Conservation (phyloP, 257 asterid species). For the Solanum chmielewskii region DNA sequence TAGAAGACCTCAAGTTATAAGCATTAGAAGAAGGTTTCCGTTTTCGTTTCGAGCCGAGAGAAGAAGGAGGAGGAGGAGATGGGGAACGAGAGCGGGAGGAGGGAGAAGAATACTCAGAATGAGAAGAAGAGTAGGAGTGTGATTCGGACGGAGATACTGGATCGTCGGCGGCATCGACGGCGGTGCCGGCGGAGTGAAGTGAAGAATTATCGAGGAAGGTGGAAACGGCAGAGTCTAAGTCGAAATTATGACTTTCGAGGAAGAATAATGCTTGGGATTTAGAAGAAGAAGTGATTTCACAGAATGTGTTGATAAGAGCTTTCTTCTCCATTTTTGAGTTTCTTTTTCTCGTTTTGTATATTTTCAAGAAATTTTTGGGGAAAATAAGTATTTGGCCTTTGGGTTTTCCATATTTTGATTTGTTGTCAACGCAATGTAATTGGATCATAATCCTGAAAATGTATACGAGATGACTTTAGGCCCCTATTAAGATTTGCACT, state of each 20-base stretch:
- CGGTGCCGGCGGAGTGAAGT: not conserved
- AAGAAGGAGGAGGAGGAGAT: not conserved
- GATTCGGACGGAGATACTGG: not conserved
- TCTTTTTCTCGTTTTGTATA: too few species aligned
- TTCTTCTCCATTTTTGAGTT: slow-evolving; percentile 15
- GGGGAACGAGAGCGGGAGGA: slow-evolving; percentile 11
- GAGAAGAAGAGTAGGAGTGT: not conserved
- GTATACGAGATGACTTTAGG: too few species aligned
- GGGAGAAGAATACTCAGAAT: not conserved
- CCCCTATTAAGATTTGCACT: too few species aligned
- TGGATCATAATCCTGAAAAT: too few species aligned
- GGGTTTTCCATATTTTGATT: not conserved
- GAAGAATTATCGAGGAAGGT: slow-evolving; percentile 53
- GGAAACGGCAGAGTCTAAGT: slow-evolving; percentile 73
- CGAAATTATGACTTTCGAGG: slow-evolving; percentile 69
- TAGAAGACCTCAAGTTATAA: not conserved
- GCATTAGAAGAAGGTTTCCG: not conserved
- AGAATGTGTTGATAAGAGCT: slow-evolving; percentile 45
- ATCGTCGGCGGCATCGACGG: not conserved
- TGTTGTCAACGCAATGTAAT: not conserved
- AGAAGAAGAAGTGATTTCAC: slow-evolving; percentile 55
- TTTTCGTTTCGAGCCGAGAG: not conserved
- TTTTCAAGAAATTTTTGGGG: not conserved
- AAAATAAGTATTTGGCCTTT: not conserved
- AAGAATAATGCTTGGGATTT: slow-evolving; percentile 59